phyloP scores from a whole-genome alignment of 495 filamentous ascomycete genomes.

The Penicillium longicatenatum region DNA sequence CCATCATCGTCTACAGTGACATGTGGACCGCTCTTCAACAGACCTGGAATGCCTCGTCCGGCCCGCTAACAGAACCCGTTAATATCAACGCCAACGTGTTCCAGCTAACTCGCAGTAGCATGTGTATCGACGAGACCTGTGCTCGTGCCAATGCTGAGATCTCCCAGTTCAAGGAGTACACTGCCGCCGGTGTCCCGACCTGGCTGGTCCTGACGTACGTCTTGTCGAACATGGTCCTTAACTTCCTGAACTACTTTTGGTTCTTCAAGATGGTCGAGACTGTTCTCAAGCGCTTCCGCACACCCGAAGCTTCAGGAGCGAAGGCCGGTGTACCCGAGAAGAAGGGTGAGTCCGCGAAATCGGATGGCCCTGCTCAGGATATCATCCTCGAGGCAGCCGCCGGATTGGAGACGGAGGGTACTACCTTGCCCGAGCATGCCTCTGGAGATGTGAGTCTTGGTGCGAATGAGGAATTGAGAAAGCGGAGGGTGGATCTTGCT shows the following conservation, averaged over 20 bases:
- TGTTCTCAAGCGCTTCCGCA: slow-evolving; percentile 83
- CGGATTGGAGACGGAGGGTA: slow-evolving; percentile 38
- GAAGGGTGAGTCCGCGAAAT: slow-evolving; percentile 18
- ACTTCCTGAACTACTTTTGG: slow-evolving; percentile 92
- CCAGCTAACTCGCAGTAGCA: slow-evolving; percentile 26
- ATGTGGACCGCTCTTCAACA: slow-evolving; percentile 67
- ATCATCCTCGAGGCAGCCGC: slow-evolving; percentile 42
- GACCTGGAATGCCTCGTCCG: slow-evolving; percentile 33
- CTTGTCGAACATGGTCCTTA: slow-evolving; percentile 74
- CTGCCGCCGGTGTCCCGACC: slow-evolving; percentile 57
- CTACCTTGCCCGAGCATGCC: slow-evolving; percentile 16
- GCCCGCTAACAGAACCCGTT: slow-evolving; percentile 27
- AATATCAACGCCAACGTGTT: slow-evolving; percentile 42
- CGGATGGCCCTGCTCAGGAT: slow-evolving; percentile 35
- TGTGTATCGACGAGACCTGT: slow-evolving; percentile 40
- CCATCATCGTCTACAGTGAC: slow-evolving; percentile 73
- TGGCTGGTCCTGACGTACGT: slow-evolving; percentile 84
- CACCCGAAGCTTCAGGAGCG: slow-evolving; percentile 20
- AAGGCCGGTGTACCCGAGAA: slow-evolving; percentile 11
- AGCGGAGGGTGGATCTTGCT: slow-evolving; percentile 21
- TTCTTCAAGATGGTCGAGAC: slow-evolving; percentile 96
- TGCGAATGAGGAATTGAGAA: slow-evolving; percentile 1
- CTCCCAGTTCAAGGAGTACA: slow-evolving; percentile 53
- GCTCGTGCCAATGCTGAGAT: slow-evolving; percentile 46
- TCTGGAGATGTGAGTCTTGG: neutral